Conservation (phyloP, 2,329 filamentous ascomycete genomes). For the Colletotrichum echinochloae region DNA sequence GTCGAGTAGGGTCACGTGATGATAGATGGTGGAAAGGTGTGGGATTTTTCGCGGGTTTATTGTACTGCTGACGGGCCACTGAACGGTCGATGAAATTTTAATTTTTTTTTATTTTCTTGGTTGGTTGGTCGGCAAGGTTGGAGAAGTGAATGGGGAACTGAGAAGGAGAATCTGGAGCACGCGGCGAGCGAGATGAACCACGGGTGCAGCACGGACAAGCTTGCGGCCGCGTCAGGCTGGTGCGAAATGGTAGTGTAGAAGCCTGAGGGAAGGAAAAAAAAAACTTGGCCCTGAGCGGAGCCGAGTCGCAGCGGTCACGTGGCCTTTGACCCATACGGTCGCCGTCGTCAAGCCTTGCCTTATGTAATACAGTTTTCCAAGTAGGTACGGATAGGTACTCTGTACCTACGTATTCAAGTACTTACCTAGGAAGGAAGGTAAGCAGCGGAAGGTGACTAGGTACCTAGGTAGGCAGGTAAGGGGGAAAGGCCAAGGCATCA, state of each 20-base stretch:
- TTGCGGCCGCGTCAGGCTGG: not conserved
- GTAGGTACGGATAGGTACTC: too few species aligned
- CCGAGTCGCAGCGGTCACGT: constrained; percentile 1
- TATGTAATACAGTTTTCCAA: not conserved
- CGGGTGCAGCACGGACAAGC: constrained; percentile 3
- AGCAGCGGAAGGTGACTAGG: too few species aligned
- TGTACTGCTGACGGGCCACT: constrained; percentile 18
- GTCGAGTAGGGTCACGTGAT: constrained; percentile 31
- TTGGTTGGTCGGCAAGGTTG: constrained; percentile 34
- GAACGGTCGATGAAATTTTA: constrained; percentile 35
- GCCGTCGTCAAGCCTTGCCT: not conserved
- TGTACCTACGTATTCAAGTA: not conserved
- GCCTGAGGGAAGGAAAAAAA: constrained; percentile 7
- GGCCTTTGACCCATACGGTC: not conserved
- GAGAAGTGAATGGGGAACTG: constrained; percentile 28
- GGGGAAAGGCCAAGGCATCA: constrained; percentile 13
- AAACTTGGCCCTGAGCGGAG: not conserved
- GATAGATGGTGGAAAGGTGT: constrained; percentile 15
- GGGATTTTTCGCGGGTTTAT: constrained; percentile 20
- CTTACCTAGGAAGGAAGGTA: not conserved
- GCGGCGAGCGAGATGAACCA: constrained; percentile 29
- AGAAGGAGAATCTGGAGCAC: constrained; percentile 31
- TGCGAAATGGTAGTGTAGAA: not conserved
- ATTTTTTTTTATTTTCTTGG: constrained; percentile 15
- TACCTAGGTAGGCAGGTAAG: not conserved